Evolutionary conservation across 129 eudicot genomes (phyloP), one percentile per base, ranked within the genome.

Genomic region (Helichrysum umbraculigerum): DNA sequence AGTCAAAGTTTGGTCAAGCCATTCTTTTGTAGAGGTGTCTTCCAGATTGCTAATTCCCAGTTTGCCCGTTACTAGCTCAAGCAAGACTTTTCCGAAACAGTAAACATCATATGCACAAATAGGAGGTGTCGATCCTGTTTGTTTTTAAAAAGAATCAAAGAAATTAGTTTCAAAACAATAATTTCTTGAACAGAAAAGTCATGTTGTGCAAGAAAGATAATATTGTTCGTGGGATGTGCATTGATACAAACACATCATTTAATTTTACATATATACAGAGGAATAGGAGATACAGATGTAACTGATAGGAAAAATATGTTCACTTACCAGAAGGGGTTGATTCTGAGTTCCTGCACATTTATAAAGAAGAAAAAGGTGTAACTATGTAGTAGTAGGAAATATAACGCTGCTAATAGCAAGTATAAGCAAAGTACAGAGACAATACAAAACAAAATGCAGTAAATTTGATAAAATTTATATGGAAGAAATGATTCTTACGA

Each of bases 21-120:
- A 88, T 54, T 91, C 88, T 75, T 86, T 86, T 14, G 83, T 51
- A 5, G 81, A 71, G 15, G 81, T 64, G 54, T 88, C 94, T 41
- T 79, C 81, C 16, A 85, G 71, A 32, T 73, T 69, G 70, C 92
- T 89, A 81, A 84, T 81, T 56, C 96, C 98, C 28, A 85, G 80
- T 76, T 83, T 90, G n/a, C 98, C 98, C 4, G 92, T 90, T 3
- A 92, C 96, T 3, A 92, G 88, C 85, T 90, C 98, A 7, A 92
- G 88, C 32, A 92, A 81, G 54, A 92, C 96, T 76, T 88, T 90
- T 5, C 98, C 98, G 21, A 90, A 90, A 79, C 90, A 90, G 78
- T 84, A 90, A 37, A 90, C 98, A 62, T 92, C 98, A 39, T 88
- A 86, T n/a, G 96, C 83, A 79, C 96, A 86, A 52, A 74, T 81